Conservation (phyloP, 176 grass and related monocot genomes). For the Raddia distichophylla region DNA sequence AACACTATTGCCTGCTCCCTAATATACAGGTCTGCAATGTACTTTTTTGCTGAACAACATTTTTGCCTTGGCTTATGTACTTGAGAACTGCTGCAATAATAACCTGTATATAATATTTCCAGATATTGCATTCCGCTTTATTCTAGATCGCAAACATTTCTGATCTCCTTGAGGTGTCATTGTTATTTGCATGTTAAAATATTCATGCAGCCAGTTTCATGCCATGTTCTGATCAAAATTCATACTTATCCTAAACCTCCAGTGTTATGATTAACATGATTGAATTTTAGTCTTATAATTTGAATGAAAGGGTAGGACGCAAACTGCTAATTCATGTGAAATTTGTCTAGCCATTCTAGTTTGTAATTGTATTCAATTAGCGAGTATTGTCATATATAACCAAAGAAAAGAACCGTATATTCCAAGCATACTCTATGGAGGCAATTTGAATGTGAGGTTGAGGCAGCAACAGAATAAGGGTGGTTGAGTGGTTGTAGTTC, state of each 20-base stretch:
- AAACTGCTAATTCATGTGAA: not conserved
- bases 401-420: not conserved
- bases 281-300: not conserved
- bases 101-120: not conserved
- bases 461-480: not conserved
- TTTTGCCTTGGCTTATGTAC: not conserved
- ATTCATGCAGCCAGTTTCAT: not conserved
- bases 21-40: slow-evolving; percentile 24
- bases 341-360: not conserved
- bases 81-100: not conserved
- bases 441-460: not conserved
- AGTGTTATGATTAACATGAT: not conserved
- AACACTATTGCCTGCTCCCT: not conserved
- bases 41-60: not conserved
- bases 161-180: not conserved
- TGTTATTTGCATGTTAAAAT: slow-evolving; percentile 10
- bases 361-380: not conserved
- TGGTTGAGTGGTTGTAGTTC: not conserved
- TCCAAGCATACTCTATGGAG: not conserved
- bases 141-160: not conserved
- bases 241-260: not conserved
- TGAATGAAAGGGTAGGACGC: not conserved
- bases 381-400: not conserved
- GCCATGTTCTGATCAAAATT: not conserved
- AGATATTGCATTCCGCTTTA: not conserved